These are phyloP conservation scores for Pleurotus platypus DNA, from an alignment of 768 basidiomycete species.

Conservation along the genomic window DNA sequence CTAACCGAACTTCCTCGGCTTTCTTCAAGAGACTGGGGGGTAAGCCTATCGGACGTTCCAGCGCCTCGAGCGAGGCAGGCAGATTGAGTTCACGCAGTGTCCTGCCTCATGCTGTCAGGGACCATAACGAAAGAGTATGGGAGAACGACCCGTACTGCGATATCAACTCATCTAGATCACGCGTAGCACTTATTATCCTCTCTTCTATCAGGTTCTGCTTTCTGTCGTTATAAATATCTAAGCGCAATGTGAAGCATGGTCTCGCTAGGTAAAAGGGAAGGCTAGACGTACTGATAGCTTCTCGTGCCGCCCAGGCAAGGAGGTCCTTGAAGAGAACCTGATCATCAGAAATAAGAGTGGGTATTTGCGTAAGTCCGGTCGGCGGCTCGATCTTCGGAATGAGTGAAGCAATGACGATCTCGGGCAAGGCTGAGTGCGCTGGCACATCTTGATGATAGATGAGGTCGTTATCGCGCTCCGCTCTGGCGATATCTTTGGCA, in stretches of 20 bases:
- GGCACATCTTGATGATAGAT: constrained; percentile 93
- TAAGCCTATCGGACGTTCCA: constrained; percentile 83
- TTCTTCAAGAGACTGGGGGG: constrained; percentile 85
- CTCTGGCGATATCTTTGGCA: constrained; percentile 61
- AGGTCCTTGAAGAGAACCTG: constrained; percentile 70
- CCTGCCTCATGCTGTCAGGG: constrained; percentile 30
- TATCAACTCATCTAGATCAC: constrained; percentile 56
- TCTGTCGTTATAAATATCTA: constrained; percentile 85
- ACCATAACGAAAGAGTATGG: not conserved
- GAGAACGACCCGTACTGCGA: constrained; percentile 46
- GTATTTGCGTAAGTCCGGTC: constrained; percentile 54
- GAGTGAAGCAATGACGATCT: constrained; percentile 63
- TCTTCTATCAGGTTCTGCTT: constrained; percentile 70
- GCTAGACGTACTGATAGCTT: constrained; percentile 72
- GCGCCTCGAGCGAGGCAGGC: constrained; percentile 81
- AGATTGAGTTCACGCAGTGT: constrained; percentile 69
- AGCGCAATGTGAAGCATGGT: not conserved
- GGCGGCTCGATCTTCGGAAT: constrained; percentile 56
- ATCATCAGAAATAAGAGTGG: constrained; percentile 45
- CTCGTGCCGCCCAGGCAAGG: constrained; percentile 81
- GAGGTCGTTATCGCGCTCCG: constrained; percentile 89
- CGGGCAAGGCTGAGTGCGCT: constrained; percentile 58
- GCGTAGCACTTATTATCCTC: constrained; percentile 56
- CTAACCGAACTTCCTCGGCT: constrained; percentile 78
- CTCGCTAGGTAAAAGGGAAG: not conserved